These are phyloP conservation scores for Neurospora sp. DNA, from an alignment of 495 filamentous ascomycete genomes.

Conservation along the genomic window DNA sequence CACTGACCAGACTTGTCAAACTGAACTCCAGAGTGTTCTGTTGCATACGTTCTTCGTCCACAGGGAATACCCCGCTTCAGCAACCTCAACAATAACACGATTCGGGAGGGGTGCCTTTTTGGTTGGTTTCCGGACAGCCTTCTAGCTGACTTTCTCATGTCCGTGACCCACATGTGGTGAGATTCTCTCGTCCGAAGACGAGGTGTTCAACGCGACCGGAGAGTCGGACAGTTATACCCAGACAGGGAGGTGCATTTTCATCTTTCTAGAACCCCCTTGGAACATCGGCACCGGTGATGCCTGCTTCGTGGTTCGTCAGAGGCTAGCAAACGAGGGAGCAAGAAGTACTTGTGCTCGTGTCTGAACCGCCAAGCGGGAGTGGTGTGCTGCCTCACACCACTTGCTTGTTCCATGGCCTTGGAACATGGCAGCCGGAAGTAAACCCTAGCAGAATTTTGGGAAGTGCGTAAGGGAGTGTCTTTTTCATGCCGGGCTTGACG, in stretches of 20 bases:
- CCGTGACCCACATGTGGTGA: neutral
- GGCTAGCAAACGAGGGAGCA: neutral
- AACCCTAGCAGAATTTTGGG: neutral
- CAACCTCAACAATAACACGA: neutral
- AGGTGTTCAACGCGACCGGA: neutral
- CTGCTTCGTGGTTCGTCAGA: neutral
- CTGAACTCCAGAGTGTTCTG: neutral
- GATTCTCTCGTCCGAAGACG: neutral
- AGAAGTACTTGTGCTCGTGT: slow-evolving; percentile 2
- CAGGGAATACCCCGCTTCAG: neutral
- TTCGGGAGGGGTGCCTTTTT: neutral
- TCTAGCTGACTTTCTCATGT: neutral
- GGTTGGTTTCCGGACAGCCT: neutral
- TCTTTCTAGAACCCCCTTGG: neutral
- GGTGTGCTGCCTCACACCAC: neutral
- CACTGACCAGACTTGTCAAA: neutral
- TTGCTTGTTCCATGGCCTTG: neutral
- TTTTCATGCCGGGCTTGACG: neutral
- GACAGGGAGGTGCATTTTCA: neutral
- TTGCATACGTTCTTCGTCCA: neutral
- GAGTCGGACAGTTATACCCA: neutral
- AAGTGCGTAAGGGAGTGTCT: neutral
- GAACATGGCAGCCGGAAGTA: neutral
- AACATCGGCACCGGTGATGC: neutral
- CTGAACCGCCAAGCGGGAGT: slow-evolving; percentile 2